Conservation (phyloP, 768 basidiomycete genomes). For the Lactarius psammicola region DNA sequence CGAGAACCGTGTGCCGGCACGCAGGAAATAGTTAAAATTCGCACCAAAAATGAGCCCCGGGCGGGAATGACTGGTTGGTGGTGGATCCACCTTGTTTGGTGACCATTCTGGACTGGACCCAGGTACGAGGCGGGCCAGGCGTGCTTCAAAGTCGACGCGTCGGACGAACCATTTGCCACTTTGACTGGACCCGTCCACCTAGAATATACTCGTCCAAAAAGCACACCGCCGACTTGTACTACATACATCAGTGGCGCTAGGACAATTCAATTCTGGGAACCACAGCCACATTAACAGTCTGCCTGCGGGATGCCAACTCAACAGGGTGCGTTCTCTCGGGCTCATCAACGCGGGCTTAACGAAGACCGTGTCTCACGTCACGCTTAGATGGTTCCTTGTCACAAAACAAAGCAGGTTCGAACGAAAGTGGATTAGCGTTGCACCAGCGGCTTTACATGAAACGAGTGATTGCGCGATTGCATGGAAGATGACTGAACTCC, state of each 20-base stretch:
- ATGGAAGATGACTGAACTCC: neutral
- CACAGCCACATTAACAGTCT: neutral
- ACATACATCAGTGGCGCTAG: neutral
- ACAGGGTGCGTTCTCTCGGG: neutral
- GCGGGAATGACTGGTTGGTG: neutral
- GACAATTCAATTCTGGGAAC: neutral
- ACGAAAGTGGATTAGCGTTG: slow-evolving; percentile 1
- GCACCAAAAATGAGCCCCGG: slow-evolving; percentile 2
- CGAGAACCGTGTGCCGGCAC: slow-evolving; percentile 15
- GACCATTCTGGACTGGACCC: neutral
- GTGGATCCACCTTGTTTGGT: neutral
- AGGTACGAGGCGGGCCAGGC: slow-evolving; percentile 6
- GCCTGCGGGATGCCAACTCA: neutral
- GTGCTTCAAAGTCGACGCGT: neutral
- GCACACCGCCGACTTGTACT: neutral
- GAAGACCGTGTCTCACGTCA: neutral
- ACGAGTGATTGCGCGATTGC: neutral
- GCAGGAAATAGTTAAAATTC: neutral
- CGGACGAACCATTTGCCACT: neutral
- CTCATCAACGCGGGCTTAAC: no score
- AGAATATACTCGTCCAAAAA: slow-evolving; percentile 6
- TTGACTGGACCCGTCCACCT: neutral
- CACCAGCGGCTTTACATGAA: neutral
- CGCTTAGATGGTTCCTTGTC: neutral
- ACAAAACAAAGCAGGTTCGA: neutral